Evolutionary conservation across 768 basidiomycete species (phyloP).

Genomic region (Phanerodontia chrysosporium): DNA sequence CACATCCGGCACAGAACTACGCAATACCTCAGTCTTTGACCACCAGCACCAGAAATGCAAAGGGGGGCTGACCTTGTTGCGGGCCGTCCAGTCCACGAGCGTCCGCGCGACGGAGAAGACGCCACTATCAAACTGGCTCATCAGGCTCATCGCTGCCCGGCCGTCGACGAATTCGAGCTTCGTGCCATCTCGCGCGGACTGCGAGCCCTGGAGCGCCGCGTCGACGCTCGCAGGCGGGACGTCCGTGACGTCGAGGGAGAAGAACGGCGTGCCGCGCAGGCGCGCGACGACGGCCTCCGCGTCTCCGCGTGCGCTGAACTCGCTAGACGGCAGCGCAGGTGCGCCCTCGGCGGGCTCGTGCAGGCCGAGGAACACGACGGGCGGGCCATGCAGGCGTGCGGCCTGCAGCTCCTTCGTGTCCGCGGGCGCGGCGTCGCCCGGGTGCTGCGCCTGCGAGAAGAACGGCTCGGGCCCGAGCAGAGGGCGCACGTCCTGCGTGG

Average conservation of each 20-base stretch:
- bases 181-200: constrained; percentile 1
- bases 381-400: constrained; percentile 50
- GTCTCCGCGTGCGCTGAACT: constrained; percentile 37
- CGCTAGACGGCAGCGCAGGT: constrained; percentile 55
- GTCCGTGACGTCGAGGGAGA: constrained; percentile 65
- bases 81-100: constrained; percentile 85
- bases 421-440: constrained; percentile 23
- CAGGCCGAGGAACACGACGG: constrained; percentile 76
- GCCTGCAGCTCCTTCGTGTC: constrained; percentile 39
- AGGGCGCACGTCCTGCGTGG: constrained; percentile 52
- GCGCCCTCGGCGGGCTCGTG: constrained; percentile 44
- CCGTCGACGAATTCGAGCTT: constrained; percentile 60
- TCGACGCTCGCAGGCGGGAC: constrained; percentile 34
- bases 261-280: constrained; percentile 74
- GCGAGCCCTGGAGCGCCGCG: constrained; percentile 26
- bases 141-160: constrained; percentile 44
- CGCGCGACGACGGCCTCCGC: constrained; percentile 48
- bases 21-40: constrained; percentile 1
- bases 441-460: constrained; percentile 61
- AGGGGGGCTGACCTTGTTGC: constrained; percentile 62
- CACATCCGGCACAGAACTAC: constrained; percentile 87
- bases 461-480: constrained; percentile 62
- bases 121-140: constrained; percentile 61
- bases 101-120: constrained; percentile 74
- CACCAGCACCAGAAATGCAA: not conserved